Evolutionary conservation across 148 eudicot genomes (phyloP).

Genomic region (Drosera capensis): DNA sequence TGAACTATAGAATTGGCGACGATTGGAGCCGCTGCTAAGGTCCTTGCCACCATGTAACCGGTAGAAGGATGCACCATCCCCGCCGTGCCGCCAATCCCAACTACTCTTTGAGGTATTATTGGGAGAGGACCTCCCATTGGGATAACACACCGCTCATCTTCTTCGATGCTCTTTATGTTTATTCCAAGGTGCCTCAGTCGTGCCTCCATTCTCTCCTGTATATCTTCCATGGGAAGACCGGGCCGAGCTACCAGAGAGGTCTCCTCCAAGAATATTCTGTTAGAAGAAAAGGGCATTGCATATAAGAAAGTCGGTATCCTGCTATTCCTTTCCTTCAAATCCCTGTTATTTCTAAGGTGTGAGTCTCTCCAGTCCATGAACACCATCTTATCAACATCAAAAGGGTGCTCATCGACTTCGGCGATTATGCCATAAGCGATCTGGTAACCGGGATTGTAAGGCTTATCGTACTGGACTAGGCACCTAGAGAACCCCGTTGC

Average conservation of each 20-base stretch:
- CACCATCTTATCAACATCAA: constrained; percentile 85
- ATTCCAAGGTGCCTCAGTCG: constrained; percentile 77
- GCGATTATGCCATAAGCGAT: constrained; percentile 96
- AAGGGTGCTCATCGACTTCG: constrained; percentile 90
- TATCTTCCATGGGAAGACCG: constrained; percentile 60
- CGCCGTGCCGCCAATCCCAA: constrained; percentile 97
- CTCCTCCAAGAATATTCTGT: constrained; percentile 80
- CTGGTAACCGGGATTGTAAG: constrained; percentile 93
- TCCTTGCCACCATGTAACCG: constrained; percentile 97
- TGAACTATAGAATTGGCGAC: constrained; percentile 66
- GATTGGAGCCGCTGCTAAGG: constrained; percentile 93
- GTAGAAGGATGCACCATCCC: constrained; percentile 99
- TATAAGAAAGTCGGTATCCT: constrained; percentile 84
- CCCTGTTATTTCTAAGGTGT: constrained; percentile 40
- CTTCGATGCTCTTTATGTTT: constrained; percentile 75
- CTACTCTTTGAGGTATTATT: constrained; percentile 78
- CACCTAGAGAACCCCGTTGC: constrained; percentile 90
- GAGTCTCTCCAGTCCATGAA: constrained; percentile 99
- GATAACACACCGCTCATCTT: constrained; percentile 85
- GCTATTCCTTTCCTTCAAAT: constrained; percentile 52
- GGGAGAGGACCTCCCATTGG: constrained; percentile 99
- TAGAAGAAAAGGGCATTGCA: constrained; percentile 89
- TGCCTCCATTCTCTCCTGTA: constrained; percentile 88
- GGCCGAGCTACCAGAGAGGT: constrained; percentile 98
- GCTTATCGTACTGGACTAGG: constrained; percentile 85